Evolutionary conservation across 2,329 filamentous ascomycete species (phyloP), one percentile per base, ranked within the genome.

Genomic region (Alternaria tenuissima): DNA sequence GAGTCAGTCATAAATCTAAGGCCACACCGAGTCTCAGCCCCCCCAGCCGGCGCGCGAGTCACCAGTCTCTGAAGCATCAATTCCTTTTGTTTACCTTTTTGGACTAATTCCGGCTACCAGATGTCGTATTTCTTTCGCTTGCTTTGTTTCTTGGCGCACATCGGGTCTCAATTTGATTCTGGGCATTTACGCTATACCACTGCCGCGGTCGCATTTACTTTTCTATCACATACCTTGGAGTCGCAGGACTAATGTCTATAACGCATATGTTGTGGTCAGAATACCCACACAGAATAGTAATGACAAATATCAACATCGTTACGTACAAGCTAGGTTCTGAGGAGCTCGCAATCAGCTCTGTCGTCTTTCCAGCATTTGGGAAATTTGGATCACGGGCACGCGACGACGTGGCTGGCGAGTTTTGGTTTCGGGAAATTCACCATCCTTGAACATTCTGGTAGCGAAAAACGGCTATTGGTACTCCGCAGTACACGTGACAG

Each of bases 1-100:
- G 93, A 97, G 81, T 94, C 92, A 63, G 88, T 99, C 61, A 96
- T 98, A 42, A 76, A 74, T 53, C 59, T 79, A 20, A 55, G 77
- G 34, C 75, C 76, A 26, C 69, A 72, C 42, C 58, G 75, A 14
- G 48, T 57, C 7, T 66, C 64, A 11, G 64, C 63, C 7, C 69
- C 74, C 7, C 51, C 46, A 8, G 46, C 56, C 4, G 67, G 70
- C 7, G 69, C 61, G 20, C 69, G 75, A 59, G 67, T 76, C 34
- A 76, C 75, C 60, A 78, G 76, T 62, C 64, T 78, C 41, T 78
- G 52, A 77, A 52, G 55, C 48, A n/a, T 32, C 16, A 56, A 46
- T 63, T 57, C 46, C 53, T 64, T 58, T 38, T 46, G 53, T 52
- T 41, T 57, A 24, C 20, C 36, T 57, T 38, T 46, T 41, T 28